Conservation (phyloP, 164 flowering plant genomes). For the Tetracentron sinense region DNA sequence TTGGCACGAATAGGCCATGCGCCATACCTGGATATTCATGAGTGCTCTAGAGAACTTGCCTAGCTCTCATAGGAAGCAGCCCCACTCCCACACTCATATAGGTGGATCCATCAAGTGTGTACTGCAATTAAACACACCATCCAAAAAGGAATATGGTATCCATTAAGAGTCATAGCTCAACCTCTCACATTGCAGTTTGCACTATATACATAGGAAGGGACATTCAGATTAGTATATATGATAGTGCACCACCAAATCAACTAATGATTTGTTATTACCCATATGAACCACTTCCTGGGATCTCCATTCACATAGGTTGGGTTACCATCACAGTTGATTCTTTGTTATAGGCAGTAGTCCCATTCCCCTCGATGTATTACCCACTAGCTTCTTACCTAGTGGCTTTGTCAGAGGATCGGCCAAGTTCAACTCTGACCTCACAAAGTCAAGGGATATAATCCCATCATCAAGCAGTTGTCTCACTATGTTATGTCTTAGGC, state of each 20-base stretch:
- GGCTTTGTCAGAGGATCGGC: background rate
- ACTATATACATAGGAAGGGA: background rate
- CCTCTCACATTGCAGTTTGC: background rate
- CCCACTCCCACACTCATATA: background rate
- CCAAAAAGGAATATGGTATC: background rate
- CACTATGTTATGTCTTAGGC: background rate
- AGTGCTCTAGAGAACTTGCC: background rate
- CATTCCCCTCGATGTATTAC: background rate
- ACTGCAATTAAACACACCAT: background rate
- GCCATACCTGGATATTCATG: background rate
- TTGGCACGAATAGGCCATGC: background rate
- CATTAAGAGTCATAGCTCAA: background rate
- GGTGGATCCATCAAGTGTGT: background rate
- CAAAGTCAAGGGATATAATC: background rate
- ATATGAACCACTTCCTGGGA: background rate
- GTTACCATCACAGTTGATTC: background rate
- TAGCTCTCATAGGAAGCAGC: background rate
- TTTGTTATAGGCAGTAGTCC: background rate
- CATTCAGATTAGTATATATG: background rate
- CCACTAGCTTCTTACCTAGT: background rate
- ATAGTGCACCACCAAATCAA: background rate
- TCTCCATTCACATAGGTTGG: background rate
- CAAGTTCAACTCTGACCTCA: background rate
- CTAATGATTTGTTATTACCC: background rate
- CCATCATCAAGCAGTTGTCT: background rate